These are phyloP conservation scores for Phallus indusiatus DNA, from an alignment of 768 basidiomycete genomes.

Conservation along the genomic window DNA sequence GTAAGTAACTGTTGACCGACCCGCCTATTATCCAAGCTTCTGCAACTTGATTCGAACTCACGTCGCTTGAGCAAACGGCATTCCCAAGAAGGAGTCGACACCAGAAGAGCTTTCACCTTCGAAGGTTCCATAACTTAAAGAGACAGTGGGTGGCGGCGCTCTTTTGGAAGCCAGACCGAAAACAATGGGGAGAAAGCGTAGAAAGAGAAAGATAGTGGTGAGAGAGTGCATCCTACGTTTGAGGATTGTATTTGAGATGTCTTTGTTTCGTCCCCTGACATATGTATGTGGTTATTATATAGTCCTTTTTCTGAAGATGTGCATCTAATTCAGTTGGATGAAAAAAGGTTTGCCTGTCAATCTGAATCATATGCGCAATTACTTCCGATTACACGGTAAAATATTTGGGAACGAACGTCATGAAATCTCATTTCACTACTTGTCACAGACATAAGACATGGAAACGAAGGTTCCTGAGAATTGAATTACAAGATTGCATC, in stretches of 20 bases:
- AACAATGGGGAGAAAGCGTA: not conserved
- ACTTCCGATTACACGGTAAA: not conserved
- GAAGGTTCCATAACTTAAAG: constrained; percentile 35
- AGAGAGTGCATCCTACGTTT: not conserved
- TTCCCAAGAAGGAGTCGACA: constrained; percentile 36
- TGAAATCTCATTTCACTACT: no score
- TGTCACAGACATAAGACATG: no score
- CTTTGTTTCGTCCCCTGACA: not conserved
- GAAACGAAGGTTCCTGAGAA: no score
- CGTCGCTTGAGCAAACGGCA: constrained; percentile 49
- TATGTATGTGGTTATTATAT: no score
- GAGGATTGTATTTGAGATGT: not conserved
- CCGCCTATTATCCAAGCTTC: not conserved
- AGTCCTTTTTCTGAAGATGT: no score
- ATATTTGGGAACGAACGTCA: no score
- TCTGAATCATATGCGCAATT: not conserved
- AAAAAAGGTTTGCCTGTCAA: not conserved
- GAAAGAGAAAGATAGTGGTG: not conserved
- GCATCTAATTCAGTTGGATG: not conserved
- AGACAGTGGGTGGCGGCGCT: constrained; percentile 26
- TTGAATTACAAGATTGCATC: no score
- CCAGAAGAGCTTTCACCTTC: constrained; percentile 26
- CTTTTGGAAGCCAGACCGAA: not conserved
- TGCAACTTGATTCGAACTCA: constrained; percentile 19
- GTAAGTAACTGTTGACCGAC: not conserved